Conservation (phyloP, 1,139 yeast species). For the Candida sanyaensis region DNA sequence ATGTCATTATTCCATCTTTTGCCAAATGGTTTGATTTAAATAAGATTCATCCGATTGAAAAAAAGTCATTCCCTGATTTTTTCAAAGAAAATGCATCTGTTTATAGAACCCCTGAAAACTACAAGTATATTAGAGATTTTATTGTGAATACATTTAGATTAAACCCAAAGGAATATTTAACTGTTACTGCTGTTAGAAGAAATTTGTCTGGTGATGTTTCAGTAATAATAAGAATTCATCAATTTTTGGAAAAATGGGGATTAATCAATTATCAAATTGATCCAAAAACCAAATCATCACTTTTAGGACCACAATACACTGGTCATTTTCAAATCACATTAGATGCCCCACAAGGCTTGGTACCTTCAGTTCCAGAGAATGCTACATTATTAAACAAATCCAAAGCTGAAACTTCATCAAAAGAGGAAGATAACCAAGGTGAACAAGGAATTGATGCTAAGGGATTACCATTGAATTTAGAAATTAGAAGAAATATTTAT, state of each 20-base stretch:
- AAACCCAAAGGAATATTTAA: constrained; percentile 83
- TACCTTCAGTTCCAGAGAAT: constrained; percentile 63
- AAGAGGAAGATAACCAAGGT: constrained; percentile 15
- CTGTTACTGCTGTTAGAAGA: constrained; percentile 86
- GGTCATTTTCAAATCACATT: constrained; percentile 88
- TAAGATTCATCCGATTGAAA: constrained; percentile 72
- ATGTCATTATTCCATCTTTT: constrained; percentile 71
- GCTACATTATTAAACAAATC: constrained; percentile 18
- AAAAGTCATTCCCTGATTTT: constrained; percentile 81
- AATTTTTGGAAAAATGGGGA: constrained; percentile 91
- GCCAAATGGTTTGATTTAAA: constrained; percentile 83
- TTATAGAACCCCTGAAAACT: constrained; percentile 72
- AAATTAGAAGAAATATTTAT: constrained; percentile 70
- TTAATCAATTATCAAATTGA: constrained; percentile 80
- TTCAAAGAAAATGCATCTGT: constrained; percentile 50
- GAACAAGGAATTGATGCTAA: constrained; percentile 15
- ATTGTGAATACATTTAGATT: constrained; percentile 84
- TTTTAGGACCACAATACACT: constrained; percentile 86
- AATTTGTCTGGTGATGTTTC: constrained; percentile 91
- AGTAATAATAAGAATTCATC: constrained; percentile 80
- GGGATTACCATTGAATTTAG: constrained; percentile 49
- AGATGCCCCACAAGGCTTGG: constrained; percentile 86
- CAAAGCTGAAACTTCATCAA: constrained; percentile 12
- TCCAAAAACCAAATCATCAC: constrained; percentile 80
- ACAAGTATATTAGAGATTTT: constrained; percentile 75